Evolutionary conservation across 768 basidiomycete species (phyloP), one percentile per base, ranked within the genome.

Genomic region (Mycena vitilis): DNA sequence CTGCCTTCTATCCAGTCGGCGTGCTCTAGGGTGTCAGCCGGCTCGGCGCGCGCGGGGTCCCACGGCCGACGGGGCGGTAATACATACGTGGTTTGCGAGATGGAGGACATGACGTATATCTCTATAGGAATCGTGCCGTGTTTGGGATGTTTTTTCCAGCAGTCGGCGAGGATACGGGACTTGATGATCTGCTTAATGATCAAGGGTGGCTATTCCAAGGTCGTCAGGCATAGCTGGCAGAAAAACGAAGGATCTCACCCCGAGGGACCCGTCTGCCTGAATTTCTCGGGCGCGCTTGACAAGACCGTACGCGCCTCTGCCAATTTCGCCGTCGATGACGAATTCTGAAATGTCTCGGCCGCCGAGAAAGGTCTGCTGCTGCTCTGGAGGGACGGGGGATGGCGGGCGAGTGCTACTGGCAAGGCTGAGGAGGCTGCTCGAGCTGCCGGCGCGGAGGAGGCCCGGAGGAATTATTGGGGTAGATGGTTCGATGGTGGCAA

Each of bases 151-250:
- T 94, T 94, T 83, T 99, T 99, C 98, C 98, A 99, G 79, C 97
- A 99, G 81, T 99, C 97, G 37, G 97, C 97, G 60, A 99, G 87
- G 67, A 99, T 99, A 59, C 98, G 93, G 54, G 95, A 96, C 80
- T 99, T 99, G 84, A 99, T 96, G 75, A 99, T 91, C 80, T 98
- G 96, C 77, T 99, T 99, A 81, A 99, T 95, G 74, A 99, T 92
- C 67, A 98, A 81, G 44, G 93, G 90, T 5, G 95, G 92, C 95
- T 96, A 74, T 69, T 70, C 64, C 72, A 63, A 65, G 73, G 30
- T 36, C 72, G 73, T 75, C 69, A 75, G 73, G 66, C 57, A 63
- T 48, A n/a, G 60, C 23, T 34, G 63, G 73, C 66, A 65, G 62
- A 59, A 65, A 63, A 64, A 36, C 53, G 47, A 73, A 73, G 68